Base-by-base conservation (phyloP, 73 alveolate species). In the Paramecium biaurelia region DNA sequence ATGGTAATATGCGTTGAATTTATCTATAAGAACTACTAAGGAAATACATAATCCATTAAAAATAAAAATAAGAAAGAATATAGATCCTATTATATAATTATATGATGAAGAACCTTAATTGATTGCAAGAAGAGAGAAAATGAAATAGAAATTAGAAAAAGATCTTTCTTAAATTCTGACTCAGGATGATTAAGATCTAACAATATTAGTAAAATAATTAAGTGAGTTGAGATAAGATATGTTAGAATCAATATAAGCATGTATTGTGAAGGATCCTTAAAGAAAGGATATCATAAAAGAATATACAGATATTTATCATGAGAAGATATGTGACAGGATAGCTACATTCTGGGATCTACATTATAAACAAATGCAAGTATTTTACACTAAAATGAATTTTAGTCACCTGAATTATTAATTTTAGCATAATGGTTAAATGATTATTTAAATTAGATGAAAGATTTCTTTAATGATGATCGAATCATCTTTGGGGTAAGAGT, bases 261-360 rank as follows among this genome's bases (percentile, higher is more conserved):
- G 93, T 35, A 34, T 86, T 21, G 93, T 76, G 14, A 86, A 86
- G 8, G 45, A 86, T 42, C 93, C 93, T 3, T 24, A 58, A 63
- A 37, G 93, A 86, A 76, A 86, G 26, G 93, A 86, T 86, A 57
- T 86, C 8, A 86, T 86, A 32, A 86, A 86, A 49, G 93, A 86
- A 86, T 86, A 86, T 14, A 86, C 72, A 7, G 93, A 86, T 35
- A 63, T 63, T 10, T 57, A 57, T 24, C 93, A 86, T 67, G 93
- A 86, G 38, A 24, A 20, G 59, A 86, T 86, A 41, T 86, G 93
- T 68, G 85, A 58, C 1, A 26, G 70, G 34, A 38, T 86, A 38
- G 34, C 57, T 21, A 56, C 32, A 5, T 86, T 59, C 41, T 86
- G 93, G 93, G 93, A 86, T 63, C n/a, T 45, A 38, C 28, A 28